Evolutionary conservation across 1,139 yeast genomes (phyloP), one percentile per base, ranked within the genome.

Genomic region (Yamadazyma triangularis): DNA sequence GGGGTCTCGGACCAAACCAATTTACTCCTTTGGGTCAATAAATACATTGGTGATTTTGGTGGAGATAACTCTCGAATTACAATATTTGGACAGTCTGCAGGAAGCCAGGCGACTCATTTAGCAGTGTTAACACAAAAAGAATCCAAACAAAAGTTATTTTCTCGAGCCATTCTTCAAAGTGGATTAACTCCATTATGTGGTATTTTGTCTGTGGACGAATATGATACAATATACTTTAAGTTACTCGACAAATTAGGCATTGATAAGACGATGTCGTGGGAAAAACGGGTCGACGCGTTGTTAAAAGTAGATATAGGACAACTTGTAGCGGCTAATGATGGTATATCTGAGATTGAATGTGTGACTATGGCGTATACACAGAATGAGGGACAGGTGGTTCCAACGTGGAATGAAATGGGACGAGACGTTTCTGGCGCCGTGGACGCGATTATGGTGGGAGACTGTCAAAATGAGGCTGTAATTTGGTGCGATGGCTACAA

Each of bases 361-460:
- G 44, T 39, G 7, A 40, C 44, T 3, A 39, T 40, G 44, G 42
- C 44, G 2, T 40, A 39, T 28, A 36, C 41, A 14, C 34, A 40
- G 16, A n/a, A n/a, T n/a, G 41, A 39, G 25, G 15, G 23, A 4
- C 34, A 31, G 8, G 21, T 38, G 24, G 29, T 35, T 14, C 45
- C 45, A 18, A 33, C 37, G 2, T 40, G 35, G 33, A 31, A 32
- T 9, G 36, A 33, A 5, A 28, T 33, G 9, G 36, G 33, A 2
- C 26, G 34, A 14, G 25, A 29, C 4, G 34, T 41, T 8, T 15
- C 24, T 12, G 21, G 9, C 4, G 8, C 26, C 11, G 23, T 23
- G 24, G 25, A 28, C 6, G 33, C 27, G 4, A 22, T 33, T 13
- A 30, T 41, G 39, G 29, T 41, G 23, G 44, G 45, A 22, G 45